Evolutionary conservation across 306 rosid genomes (phyloP).

Genomic region (Trifolium pratense): DNA sequence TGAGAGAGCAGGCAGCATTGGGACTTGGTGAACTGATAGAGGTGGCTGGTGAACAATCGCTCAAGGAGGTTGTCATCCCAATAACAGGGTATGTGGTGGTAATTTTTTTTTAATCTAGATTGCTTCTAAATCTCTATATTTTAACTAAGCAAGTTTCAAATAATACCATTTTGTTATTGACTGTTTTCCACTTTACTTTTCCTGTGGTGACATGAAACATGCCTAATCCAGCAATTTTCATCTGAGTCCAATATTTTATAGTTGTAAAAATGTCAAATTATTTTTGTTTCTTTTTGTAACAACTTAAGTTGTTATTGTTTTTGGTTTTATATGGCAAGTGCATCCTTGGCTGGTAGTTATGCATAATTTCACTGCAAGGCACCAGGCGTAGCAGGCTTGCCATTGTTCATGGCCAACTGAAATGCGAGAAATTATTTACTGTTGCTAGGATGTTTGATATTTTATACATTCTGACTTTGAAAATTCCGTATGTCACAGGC

Average conservation of each 20-base stretch:
- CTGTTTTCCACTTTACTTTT: background rate
- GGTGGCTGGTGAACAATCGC: conserved; percentile 86
- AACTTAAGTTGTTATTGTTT: background rate
- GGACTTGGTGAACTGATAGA: conserved; percentile 98
- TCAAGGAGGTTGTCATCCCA: conserved; percentile 89
- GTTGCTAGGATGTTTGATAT: conserved; percentile 1
- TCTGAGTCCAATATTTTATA: conserved; percentile 6
- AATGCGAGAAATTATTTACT: conserved; percentile 12
- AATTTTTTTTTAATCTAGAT: conserved; percentile 15
- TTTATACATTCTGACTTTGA: conserved; percentile 46
- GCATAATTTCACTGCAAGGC: conserved; percentile 13
- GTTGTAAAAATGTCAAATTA: conserved; percentile 13
- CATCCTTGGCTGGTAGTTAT: conserved; percentile 16
- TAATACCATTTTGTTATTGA: background rate
- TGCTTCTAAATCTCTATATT: conserved; percentile 17
- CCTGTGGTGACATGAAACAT: too few relatives aligned
- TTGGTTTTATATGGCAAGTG: conserved; percentile 3
- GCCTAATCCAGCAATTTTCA: conserved; percentile 19
- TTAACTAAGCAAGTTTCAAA: background rate
- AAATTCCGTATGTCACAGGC: conserved; percentile 58
- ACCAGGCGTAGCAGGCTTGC: background rate
- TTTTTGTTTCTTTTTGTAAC: background rate
- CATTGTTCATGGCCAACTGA: background rate
- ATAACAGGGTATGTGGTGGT: conserved; percentile 83
- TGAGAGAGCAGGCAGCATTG: conserved; percentile 96